Conservation (phyloP, 768 basidiomycete species). For the Cyathus striatus region DNA sequence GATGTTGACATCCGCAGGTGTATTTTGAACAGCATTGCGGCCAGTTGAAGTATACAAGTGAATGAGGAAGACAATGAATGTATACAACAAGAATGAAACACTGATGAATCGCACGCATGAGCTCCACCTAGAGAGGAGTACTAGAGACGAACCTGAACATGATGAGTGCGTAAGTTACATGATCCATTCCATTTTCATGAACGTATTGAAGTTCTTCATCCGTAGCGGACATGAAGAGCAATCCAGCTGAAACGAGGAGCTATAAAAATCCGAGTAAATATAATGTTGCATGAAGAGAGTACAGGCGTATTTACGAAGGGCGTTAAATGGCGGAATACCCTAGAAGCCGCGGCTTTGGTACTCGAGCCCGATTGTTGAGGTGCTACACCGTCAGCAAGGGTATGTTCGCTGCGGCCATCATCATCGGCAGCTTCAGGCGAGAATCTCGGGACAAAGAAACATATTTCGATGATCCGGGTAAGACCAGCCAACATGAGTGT, state of each 20-base stretch:
- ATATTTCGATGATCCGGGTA: slow-evolving; percentile 78
- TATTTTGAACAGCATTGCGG: slow-evolving; percentile 37
- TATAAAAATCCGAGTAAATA: slow-evolving; percentile 18
- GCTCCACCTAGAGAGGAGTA: neutral
- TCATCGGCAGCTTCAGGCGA: slow-evolving; percentile 29
- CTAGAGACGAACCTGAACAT: slow-evolving; percentile 60
- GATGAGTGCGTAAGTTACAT: slow-evolving; percentile 84
- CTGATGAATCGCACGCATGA: too few relatives aligned
- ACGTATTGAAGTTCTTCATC: slow-evolving; percentile 82
- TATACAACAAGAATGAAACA: slow-evolving; percentile 69
- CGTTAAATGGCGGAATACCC: slow-evolving; percentile 80
- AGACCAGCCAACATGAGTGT: slow-evolving; percentile 82
- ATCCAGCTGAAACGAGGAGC: slow-evolving; percentile 72
- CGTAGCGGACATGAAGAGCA: slow-evolving; percentile 90
- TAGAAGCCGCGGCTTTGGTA: slow-evolving; percentile 28
- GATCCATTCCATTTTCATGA: slow-evolving; percentile 75
- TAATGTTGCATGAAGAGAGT: neutral
- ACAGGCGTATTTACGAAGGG: slow-evolving; percentile 64
- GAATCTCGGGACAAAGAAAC: slow-evolving; percentile 52
- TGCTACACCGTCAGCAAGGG: slow-evolving; percentile 31
- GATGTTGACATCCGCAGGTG: slow-evolving; percentile 16
- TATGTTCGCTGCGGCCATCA: slow-evolving; percentile 62
- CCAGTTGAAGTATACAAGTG: slow-evolving; percentile 64
- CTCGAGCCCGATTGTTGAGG: slow-evolving; percentile 5
- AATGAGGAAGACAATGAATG: slow-evolving; percentile 65